phyloP scores from a whole-genome alignment of 768 basidiomycete species.

The Lactarius trivialis region DNA sequence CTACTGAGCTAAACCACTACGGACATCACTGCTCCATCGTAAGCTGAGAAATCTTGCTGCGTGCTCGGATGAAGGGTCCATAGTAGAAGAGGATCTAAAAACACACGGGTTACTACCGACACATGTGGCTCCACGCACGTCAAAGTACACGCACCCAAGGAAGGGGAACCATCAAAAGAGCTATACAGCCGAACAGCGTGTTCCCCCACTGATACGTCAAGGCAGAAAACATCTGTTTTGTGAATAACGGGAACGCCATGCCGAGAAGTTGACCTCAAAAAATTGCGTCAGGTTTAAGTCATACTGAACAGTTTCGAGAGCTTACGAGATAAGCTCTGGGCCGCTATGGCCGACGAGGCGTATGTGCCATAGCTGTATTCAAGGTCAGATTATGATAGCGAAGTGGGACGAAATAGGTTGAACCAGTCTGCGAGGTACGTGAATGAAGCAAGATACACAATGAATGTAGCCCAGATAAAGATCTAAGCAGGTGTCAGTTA shows the following conservation, averaged over 20 bases:
- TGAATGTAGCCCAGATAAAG: conserved; percentile 35
- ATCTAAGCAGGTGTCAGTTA: conserved; percentile 26
- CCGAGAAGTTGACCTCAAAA: conserved; percentile 36
- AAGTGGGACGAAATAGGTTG: conserved; percentile 12
- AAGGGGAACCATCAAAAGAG: conserved; percentile 38
- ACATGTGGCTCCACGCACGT: background rate
- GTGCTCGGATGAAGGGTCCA: conserved; percentile 9
- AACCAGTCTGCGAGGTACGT: conserved; percentile 48
- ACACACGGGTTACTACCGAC: background rate
- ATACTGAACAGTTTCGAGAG: background rate
- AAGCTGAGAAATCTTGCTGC: conserved; percentile 11
- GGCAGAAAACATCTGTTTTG: conserved; percentile 37
- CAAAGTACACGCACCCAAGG: conserved; percentile 34
- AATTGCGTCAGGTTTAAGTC: background rate
- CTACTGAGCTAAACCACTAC: background rate
- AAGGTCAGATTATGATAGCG: background rate
- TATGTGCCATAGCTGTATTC: conserved; percentile 36
- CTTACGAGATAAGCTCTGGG: conserved; percentile 42
- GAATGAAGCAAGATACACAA: conserved; percentile 41
- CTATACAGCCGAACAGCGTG: conserved; percentile 37
- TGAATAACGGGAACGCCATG: conserved; percentile 45
- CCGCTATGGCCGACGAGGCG: conserved; percentile 50
- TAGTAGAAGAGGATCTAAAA: conserved; percentile 12
- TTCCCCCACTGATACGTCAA: conserved; percentile 48
- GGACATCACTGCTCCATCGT: conserved; percentile 5